A percentile compares a stretch with the other conserved stretches of the same genome.
These are phyloP conservation scores for Trebouxia sp. DNA, from an alignment of 139 green algal genomes.

Conservation along the genomic window DNA sequence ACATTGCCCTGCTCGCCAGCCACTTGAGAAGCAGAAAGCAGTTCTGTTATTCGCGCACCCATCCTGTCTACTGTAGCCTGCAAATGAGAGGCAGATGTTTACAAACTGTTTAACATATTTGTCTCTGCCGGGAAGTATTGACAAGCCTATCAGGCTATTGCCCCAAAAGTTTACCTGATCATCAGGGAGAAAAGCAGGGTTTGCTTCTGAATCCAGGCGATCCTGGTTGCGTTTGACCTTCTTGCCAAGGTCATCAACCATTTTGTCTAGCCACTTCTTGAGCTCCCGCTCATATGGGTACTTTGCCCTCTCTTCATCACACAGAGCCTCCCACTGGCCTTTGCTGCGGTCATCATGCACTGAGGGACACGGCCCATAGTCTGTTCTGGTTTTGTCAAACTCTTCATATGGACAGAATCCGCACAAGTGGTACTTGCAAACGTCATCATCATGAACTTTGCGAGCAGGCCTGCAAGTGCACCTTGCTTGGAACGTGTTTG, in stretches of 20 bases:
- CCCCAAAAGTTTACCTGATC: constrained; percentile 28
- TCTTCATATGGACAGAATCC: constrained; percentile 60
- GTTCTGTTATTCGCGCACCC: constrained; percentile 42
- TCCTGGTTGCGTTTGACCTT: constrained; percentile 48
- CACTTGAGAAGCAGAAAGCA: constrained; percentile 39
- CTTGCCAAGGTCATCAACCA: constrained; percentile 48
- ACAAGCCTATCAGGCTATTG: too few species aligned
- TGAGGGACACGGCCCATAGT: constrained; percentile 49
- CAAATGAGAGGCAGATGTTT: too few species aligned
- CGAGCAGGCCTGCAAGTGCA: constrained; percentile 7
- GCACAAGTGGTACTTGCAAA: constrained; percentile 51
- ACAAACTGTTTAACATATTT: too few species aligned
- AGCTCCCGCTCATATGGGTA: constrained; percentile 52
- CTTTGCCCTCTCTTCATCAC: constrained; percentile 43
- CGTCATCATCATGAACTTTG: constrained; percentile 46
- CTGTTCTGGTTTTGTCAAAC: constrained; percentile 57
- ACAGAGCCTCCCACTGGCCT: constrained; percentile 43
- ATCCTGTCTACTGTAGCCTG: constrained; percentile 31
- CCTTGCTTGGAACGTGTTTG: too few species aligned
- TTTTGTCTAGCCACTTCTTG: constrained; percentile 43
- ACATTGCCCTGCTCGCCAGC: constrained; percentile 60
- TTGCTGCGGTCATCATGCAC: constrained; percentile 50
- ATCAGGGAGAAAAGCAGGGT: constrained; percentile 19
- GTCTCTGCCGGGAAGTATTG: too few species aligned
- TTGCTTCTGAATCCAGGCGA: constrained; percentile 36